Conservation (phyloP, 805 yeast genomes). For the Crinitomyces ghanaensis region DNA sequence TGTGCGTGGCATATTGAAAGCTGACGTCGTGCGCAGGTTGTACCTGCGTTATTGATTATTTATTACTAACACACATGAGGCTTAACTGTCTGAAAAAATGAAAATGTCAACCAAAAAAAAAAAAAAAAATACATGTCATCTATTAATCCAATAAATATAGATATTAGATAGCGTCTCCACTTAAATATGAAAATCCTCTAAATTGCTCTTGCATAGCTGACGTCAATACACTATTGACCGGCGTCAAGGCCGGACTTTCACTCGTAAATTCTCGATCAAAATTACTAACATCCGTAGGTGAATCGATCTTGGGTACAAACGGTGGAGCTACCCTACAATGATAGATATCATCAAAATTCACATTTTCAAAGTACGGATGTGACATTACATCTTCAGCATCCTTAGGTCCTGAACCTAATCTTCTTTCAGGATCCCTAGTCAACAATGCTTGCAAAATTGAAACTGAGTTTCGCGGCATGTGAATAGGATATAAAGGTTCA, state of each 20-base stretch:
- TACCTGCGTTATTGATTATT: slow-evolving; percentile 1
- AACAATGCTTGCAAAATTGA: slow-evolving; percentile 83
- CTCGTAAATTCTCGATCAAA: slow-evolving; percentile 93
- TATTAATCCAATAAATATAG: not conserved
- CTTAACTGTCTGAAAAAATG: not conserved
- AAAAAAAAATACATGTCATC: not conserved
- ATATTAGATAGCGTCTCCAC: slow-evolving; percentile 18
- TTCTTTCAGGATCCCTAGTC: slow-evolving; percentile 73
- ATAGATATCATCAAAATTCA: slow-evolving; percentile 79
- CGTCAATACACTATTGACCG: slow-evolving; percentile 78
- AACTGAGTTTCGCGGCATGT: slow-evolving; percentile 95
- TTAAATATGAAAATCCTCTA: slow-evolving; percentile 80
- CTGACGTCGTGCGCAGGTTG: too few relatives aligned
- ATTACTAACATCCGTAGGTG: slow-evolving; percentile 84
- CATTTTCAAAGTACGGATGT: slow-evolving; percentile 85
- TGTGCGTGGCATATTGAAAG: too few relatives aligned
- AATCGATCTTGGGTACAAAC: slow-evolving; percentile 72
- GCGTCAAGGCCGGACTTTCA: slow-evolving; percentile 90
- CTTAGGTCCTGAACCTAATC: slow-evolving; percentile 77
- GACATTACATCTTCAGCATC: slow-evolving; percentile 94
- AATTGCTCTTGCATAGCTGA: slow-evolving; percentile 90
- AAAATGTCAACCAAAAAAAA: not conserved
- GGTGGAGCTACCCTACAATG: slow-evolving; percentile 72
- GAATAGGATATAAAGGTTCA: slow-evolving; percentile 93
- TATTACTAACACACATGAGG: not conserved